Evolutionary conservation across 2,329 filamentous ascomycete species (phyloP), one percentile per base, ranked within the genome.

Genomic region (Colletotrichum salicis): DNA sequence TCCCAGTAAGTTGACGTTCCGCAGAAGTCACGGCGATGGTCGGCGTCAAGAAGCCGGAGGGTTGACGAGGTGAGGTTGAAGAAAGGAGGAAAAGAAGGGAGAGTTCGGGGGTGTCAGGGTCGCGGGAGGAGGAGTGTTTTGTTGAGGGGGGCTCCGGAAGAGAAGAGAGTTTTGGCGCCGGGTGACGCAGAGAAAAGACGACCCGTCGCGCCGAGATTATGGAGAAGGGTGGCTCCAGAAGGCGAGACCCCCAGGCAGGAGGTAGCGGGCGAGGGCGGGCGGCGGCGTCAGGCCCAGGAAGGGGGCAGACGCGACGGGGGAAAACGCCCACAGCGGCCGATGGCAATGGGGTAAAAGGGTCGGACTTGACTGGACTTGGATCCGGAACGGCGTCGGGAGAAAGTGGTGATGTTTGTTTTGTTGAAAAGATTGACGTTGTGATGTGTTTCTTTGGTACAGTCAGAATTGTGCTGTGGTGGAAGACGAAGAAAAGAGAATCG

Each of bases 81-180:
- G 54, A 55, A 54, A 41, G 58, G 68, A 52, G 57, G 55, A 62
- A 60, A 63, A 64, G 59, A 41, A 67, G 54, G 48, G 45, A 73
- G 48, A 52, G 60, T 51, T 64, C 60, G 71, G 71, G 64, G 68
- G 60, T 54, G 58, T 64, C 61, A 64, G 64, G 60, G 70, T 55
- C 54, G 66, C 56, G 67, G 65, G 59, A 66, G 59, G 54, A 60
- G 55, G 66, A 61, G 66, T 70, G 68, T 73, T 63, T 73, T 74
- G 70, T 74, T 72, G 70, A 72, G 71, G 73, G 72, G 67, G 72
- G 63, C 63, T 66, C 66, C 65, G 70, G 72, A 67, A 71, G 70
- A 71, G 68, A 71, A 67, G 64, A 71, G 69, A 69, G 69, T 71
- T 71, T 71, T 71, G 69, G 69, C 64, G 69, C 69, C 69, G 69